A percentile compares a stretch with the other conserved stretches of the same genome.
These are phyloP conservation scores for Tulasnella sp. DNA, from an alignment of 768 basidiomycete species.

Conservation along the genomic window DNA sequence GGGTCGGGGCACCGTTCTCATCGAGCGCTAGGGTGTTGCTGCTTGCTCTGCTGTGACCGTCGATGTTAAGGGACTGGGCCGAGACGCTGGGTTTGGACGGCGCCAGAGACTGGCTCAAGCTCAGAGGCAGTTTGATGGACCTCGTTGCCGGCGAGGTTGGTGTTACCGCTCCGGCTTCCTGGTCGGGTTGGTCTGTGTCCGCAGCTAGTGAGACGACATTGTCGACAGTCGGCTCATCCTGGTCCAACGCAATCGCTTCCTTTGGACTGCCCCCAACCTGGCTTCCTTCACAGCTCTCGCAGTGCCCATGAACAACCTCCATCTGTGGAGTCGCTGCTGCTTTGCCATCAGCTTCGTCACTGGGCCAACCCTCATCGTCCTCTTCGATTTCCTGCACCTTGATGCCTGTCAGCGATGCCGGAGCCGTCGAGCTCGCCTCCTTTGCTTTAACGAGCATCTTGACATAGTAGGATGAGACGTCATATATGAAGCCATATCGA, in stretches of 20 bases:
- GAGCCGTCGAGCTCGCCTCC: slow-evolving; percentile 69
- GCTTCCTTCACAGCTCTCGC: slow-evolving; percentile 43
- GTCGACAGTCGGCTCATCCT: slow-evolving; percentile 37
- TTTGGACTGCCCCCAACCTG: slow-evolving; percentile 41
- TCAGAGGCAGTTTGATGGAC: slow-evolving; percentile 7
- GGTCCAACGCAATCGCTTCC: slow-evolving; percentile 40
- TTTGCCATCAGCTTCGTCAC: slow-evolving; percentile 45
- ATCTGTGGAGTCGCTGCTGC: slow-evolving; percentile 35
- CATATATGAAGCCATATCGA: slow-evolving; percentile 88
- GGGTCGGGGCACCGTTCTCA: slow-evolving; percentile 58
- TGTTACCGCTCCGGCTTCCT: not conserved
- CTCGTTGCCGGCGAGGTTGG: slow-evolving; percentile 16
- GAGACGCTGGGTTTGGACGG: slow-evolving; percentile 32
- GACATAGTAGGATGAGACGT: slow-evolving; percentile 75
- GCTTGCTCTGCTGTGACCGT: slow-evolving; percentile 48
- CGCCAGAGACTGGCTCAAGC: slow-evolving; percentile 15
- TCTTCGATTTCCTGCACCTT: slow-evolving; percentile 74
- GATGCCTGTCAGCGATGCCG: slow-evolving; percentile 81
- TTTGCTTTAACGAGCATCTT: slow-evolving; percentile 68
- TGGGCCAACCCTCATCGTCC: slow-evolving; percentile 66
- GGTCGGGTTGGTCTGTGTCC: slow-evolving; percentile 18
- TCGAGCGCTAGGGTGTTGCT: not conserved
- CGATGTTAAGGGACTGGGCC: slow-evolving; percentile 38
- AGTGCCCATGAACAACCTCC: slow-evolving; percentile 50
- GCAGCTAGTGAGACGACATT: slow-evolving; percentile 34